Percentiles rank a stretch among this genome's conserved stretches.
Evolutionary conservation across 192 early-diverging fungal genomes (phyloP).

Genomic region (Spizellomyces sp.): DNA sequence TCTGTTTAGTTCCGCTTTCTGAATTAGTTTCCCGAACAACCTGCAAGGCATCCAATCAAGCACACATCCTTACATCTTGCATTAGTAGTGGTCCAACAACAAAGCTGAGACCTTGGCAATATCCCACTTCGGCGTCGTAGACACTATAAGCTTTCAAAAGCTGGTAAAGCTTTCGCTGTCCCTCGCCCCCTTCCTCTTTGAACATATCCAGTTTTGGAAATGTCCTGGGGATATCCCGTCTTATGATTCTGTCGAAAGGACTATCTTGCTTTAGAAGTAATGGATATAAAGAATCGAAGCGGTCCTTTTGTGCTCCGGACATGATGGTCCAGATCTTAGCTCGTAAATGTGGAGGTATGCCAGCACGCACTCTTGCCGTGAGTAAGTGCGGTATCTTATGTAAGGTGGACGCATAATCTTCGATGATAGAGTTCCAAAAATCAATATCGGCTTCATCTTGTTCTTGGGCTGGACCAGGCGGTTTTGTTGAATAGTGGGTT

Average conservation of each 20-base stretch:
- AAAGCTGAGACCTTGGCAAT: constrained; percentile 93
- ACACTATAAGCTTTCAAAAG: constrained; percentile 87
- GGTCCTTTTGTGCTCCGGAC: constrained; percentile 70
- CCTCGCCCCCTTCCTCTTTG: constrained; percentile 72
- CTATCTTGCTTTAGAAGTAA: constrained; percentile 62
- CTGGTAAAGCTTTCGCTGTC: constrained; percentile 83
- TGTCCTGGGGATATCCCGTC: constrained; percentile 83
- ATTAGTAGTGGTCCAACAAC: constrained; percentile 85
- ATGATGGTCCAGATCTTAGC: constrained; percentile 87
- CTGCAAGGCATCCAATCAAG: not conserved
- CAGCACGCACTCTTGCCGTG: constrained; percentile 71
- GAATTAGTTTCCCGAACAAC: too few relatives aligned
- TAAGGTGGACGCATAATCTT: constrained; percentile 12
- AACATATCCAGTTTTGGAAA: constrained; percentile 88
- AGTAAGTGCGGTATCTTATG: constrained; percentile 41
- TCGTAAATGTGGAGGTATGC: constrained; percentile 80
- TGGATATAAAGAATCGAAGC: constrained; percentile 69
- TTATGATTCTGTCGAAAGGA: constrained; percentile 73
- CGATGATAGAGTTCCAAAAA: constrained; percentile 42
- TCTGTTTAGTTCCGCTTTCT: constrained; percentile 45
- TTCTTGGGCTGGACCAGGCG: not conserved
- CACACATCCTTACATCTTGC: constrained; percentile 60
- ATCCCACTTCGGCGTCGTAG: constrained; percentile 90
- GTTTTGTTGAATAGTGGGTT: constrained; percentile 9
- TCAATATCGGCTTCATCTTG: constrained; percentile 19